phyloP scores from a whole-genome alignment of 2,329 filamentous ascomycete species.

The Spiromastix sp. region DNA sequence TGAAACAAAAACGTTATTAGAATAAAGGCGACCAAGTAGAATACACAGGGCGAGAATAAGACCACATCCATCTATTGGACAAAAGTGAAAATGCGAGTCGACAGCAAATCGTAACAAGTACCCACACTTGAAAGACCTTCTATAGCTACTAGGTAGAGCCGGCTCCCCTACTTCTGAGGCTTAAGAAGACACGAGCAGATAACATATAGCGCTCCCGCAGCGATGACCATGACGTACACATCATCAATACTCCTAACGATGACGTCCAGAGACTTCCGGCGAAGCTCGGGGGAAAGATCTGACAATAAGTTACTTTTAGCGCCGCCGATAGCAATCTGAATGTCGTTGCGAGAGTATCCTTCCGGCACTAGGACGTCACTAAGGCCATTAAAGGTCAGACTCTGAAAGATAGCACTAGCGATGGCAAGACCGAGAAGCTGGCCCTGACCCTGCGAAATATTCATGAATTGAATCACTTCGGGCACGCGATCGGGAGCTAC shows the following conservation, averaged over 20 bases:
- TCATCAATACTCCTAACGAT: constrained; percentile 16
- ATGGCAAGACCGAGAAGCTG: constrained; percentile 4
- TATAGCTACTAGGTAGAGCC: too few relatives aligned
- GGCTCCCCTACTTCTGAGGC: too few relatives aligned
- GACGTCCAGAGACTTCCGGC: constrained; percentile 19
- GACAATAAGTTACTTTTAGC: constrained; percentile 23
- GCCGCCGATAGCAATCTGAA: constrained; percentile 23
- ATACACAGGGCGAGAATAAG: too few relatives aligned
- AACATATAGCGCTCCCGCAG: constrained; percentile 14
- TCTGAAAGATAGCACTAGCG: constrained; percentile 16
- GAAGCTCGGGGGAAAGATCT: constrained; percentile 15
- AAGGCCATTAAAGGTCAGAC: constrained; percentile 22
- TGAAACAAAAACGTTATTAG: too few relatives aligned
- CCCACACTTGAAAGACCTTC: too few relatives aligned
- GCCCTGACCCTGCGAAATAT: constrained; percentile 18
- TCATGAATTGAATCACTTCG: constrained; percentile 30
- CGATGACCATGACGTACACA: constrained; percentile 21
- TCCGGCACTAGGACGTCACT: constrained; percentile 16
- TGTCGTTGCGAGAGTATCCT: constrained; percentile 18
- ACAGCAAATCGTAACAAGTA: too few relatives aligned
- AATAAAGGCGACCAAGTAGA: too few relatives aligned
- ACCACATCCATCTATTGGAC: too few relatives aligned
- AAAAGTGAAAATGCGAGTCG: too few relatives aligned
- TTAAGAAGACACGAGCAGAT: too few relatives aligned
- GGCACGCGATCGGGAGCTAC: constrained; percentile 22